Evolutionary conservation across 1,139 yeast genomes (phyloP).

Genomic region (Lodderomyces beijingensis): DNA sequence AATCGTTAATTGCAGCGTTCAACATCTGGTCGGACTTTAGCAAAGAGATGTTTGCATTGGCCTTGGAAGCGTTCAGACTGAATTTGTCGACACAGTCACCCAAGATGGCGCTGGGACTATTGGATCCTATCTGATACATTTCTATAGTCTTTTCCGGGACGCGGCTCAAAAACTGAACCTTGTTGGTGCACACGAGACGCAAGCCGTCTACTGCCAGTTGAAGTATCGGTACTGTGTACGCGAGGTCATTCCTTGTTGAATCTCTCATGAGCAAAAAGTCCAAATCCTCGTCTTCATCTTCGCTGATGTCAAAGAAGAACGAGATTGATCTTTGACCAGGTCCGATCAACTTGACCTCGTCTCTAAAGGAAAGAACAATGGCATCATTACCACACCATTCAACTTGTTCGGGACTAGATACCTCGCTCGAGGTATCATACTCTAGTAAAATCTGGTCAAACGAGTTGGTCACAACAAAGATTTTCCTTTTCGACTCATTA

Average conservation of each 20-base stretch:
- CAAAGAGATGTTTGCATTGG: slow-evolving; percentile 66
- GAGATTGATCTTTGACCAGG: slow-evolving; percentile 61
- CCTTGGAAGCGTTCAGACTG: slow-evolving; percentile 69
- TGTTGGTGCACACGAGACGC: slow-evolving; percentile 53
- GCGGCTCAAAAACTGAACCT: slow-evolving; percentile 60
- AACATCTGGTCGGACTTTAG: slow-evolving; percentile 54
- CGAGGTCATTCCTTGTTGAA: slow-evolving; percentile 18
- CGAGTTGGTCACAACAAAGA: slow-evolving; percentile 51
- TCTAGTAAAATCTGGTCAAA: slow-evolving; percentile 53
- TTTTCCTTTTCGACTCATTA: slow-evolving; percentile 36
- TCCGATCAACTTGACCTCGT: slow-evolving; percentile 67
- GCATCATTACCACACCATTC: slow-evolving; percentile 91
- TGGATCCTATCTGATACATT: slow-evolving; percentile 77
- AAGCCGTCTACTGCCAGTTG: slow-evolving; percentile 68
- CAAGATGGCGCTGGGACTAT: slow-evolving; percentile 76
- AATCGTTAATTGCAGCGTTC: slow-evolving; percentile 60
- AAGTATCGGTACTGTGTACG: slow-evolving; percentile 34
- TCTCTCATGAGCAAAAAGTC: slow-evolving; percentile 16
- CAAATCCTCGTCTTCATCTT: slow-evolving; percentile 28
- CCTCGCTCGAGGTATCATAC: slow-evolving; percentile 37
- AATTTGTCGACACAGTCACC: slow-evolving; percentile 79
- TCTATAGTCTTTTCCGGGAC: slow-evolving; percentile 58
- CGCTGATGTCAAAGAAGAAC: slow-evolving; percentile 41
- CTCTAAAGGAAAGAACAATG: slow-evolving; percentile 55
- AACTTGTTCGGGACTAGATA: slow-evolving; percentile 39